phyloP scores from a whole-genome alignment of 257 asterid genomes.

The Striga asiatica region DNA sequence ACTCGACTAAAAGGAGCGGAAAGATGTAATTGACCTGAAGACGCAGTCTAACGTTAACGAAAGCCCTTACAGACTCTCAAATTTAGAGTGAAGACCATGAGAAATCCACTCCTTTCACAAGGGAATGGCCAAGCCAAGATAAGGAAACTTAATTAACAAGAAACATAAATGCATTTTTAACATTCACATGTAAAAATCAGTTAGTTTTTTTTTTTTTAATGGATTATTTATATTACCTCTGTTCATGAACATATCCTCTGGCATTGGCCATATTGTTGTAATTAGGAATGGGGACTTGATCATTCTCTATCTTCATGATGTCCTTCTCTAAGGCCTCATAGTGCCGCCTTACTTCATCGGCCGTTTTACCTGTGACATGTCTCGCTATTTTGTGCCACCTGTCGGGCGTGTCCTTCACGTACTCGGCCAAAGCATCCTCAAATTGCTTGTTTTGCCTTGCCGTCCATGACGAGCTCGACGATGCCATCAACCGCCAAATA shows the following conservation, averaged over 20 bases:
- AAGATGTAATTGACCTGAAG: too few relatives aligned
- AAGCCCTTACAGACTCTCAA: too few relatives aligned
- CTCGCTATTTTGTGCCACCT: constrained; percentile 34
- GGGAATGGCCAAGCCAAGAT: too few relatives aligned
- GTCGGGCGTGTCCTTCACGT: constrained; percentile 26
- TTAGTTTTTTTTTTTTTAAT: too few relatives aligned
- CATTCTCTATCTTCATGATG: constrained; percentile 30
- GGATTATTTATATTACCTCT: constrained; percentile 12
- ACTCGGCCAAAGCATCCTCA: constrained; percentile 29
- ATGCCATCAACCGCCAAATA: too few relatives aligned
- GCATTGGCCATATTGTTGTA: constrained; percentile 15
- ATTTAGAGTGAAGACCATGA: too few relatives aligned
- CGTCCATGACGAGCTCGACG: constrained; percentile 25
- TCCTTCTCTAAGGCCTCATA: constrained; percentile 34
- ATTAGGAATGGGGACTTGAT: constrained; percentile 31
- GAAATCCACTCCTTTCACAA: too few relatives aligned
- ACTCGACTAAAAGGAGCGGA: too few relatives aligned
- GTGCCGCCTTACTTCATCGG: constrained; percentile 31
- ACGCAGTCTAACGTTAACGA: too few relatives aligned
- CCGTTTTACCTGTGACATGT: constrained; percentile 23
- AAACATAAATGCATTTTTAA: too few relatives aligned
- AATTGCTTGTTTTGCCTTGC: constrained; percentile 30
- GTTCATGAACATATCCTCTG: constrained; percentile 18
- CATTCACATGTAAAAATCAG: too few relatives aligned
- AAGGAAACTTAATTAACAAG: too few relatives aligned